Conservation (phyloP, 1,284 basidiomycete species). For the Peniophora sp. region DNA sequence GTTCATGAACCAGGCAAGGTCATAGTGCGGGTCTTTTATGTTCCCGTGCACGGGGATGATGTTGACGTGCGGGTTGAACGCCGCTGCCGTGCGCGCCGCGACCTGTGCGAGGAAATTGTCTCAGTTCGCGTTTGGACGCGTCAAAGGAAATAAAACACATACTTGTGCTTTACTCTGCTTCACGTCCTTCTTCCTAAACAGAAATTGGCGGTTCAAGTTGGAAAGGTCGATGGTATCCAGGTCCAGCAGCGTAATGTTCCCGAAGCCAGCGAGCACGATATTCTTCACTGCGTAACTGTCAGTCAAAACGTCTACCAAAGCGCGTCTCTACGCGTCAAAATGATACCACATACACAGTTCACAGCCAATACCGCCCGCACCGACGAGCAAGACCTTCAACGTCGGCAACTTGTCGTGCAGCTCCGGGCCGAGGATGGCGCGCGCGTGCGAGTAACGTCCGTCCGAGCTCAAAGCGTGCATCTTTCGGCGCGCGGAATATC, state of each 20-base stretch:
- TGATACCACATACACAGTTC: constrained; percentile 71
- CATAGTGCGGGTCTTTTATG: constrained; percentile 91
- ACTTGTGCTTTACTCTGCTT: constrained; percentile 94
- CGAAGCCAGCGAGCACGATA: constrained; percentile 88
- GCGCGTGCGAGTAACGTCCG: constrained; percentile 38
- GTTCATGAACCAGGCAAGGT: constrained; percentile 80
- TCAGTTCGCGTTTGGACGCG: constrained; percentile 4
- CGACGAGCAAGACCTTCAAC: constrained; percentile 83
- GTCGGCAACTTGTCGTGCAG: constrained; percentile 50
- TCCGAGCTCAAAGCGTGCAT: background rate
- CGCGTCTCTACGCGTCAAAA: background rate
- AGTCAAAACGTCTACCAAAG: background rate
- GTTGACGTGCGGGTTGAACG: constrained; percentile 88
- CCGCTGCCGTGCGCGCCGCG: constrained; percentile 81
- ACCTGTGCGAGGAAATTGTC: constrained; percentile 38
- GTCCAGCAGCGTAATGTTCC: constrained; percentile 88
- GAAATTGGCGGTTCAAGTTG: constrained; percentile 95
- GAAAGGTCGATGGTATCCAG: constrained; percentile 98
- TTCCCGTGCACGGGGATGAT: constrained; percentile 92
- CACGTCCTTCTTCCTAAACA: constrained; percentile 96
- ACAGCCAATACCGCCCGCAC: constrained; percentile 96
- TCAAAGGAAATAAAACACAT: background rate
- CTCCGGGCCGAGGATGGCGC: constrained; percentile 70
- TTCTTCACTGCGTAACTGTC: constrained; percentile 73
- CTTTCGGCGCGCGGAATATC: background rate